These are phyloP conservation scores for Pisolithus albus DNA, from an alignment of 768 basidiomycete species.

Conservation along the genomic window DNA sequence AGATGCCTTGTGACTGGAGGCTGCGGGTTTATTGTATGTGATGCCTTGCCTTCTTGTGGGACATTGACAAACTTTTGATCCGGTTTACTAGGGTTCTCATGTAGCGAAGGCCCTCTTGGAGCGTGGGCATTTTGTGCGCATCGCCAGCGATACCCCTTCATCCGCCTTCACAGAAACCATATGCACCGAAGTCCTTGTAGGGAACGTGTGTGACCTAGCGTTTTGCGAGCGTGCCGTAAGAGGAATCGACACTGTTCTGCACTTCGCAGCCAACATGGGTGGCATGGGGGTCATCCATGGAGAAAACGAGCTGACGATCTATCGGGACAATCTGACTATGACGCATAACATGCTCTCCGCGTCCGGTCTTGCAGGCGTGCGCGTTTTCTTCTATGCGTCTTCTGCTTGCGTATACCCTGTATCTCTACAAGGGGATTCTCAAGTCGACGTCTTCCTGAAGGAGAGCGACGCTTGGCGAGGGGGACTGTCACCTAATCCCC, in stretches of 20 bases:
- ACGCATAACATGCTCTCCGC: slow-evolving; percentile 42
- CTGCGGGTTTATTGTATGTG: slow-evolving; percentile 48
- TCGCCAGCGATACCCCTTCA: slow-evolving; percentile 34
- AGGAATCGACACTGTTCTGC: slow-evolving; percentile 41
- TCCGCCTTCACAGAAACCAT: slow-evolving; percentile 17
- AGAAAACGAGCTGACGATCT: slow-evolving; percentile 43
- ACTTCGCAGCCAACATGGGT: slow-evolving; percentile 58
- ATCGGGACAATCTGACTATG: slow-evolving; percentile 44
- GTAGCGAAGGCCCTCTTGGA: slow-evolving; percentile 35
- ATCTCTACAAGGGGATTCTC: slow-evolving; percentile 28
- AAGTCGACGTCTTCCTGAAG: slow-evolving; percentile 36
- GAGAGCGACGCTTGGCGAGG: slow-evolving; percentile 40
- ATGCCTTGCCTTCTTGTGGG: not conserved
- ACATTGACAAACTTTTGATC: not conserved
- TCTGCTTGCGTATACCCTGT: slow-evolving; percentile 55
- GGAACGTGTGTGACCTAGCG: slow-evolving; percentile 39
- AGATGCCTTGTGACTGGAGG: slow-evolving; percentile 43
- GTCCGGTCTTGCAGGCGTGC: slow-evolving; percentile 31
- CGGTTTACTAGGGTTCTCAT: slow-evolving; percentile 40
- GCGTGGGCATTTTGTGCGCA: slow-evolving; percentile 31
- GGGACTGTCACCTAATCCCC: slow-evolving; percentile 33
- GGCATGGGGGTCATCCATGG: slow-evolving; percentile 59
- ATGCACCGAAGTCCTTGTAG: slow-evolving; percentile 33
- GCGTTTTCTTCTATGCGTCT: slow-evolving; percentile 47
- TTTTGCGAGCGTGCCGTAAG: slow-evolving; percentile 33